phyloP scores from a whole-genome alignment of 345 rosid species.

The Rhizophora apiculata region DNA sequence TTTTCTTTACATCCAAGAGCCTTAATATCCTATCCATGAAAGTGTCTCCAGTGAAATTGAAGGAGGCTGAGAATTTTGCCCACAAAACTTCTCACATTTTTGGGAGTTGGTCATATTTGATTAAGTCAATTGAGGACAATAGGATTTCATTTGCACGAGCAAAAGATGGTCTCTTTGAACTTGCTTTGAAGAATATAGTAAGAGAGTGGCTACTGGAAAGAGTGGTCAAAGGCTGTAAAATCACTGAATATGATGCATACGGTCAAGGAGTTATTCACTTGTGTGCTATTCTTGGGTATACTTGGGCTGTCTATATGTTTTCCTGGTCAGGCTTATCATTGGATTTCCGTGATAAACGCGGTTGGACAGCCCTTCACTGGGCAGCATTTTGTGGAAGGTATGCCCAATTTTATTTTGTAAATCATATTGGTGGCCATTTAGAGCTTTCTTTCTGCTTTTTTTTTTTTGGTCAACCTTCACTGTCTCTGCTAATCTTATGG shows the following conservation, averaged over 20 bases:
- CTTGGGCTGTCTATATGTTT: slow-evolving; percentile 74
- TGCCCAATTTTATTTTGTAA: slow-evolving; percentile 3
- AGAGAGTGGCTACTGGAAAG: slow-evolving; percentile 93
- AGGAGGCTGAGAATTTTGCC: slow-evolving; percentile 62
- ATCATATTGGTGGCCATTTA: not conserved
- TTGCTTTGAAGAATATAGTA: slow-evolving; percentile 63
- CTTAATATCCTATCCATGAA: slow-evolving; percentile 53
- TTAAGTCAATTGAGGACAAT: slow-evolving; percentile 54
- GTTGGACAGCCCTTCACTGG: slow-evolving; percentile 99
- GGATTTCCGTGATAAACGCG: slow-evolving; percentile 80
- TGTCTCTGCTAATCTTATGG: too few species aligned
- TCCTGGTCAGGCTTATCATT: slow-evolving; percentile 75
- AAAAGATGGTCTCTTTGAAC: slow-evolving; percentile 59
- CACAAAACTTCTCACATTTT: slow-evolving; percentile 45
- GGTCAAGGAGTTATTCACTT: slow-evolving; percentile 92
- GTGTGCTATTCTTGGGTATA: slow-evolving; percentile 82
- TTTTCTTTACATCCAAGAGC: slow-evolving; percentile 63
- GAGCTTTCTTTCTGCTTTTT: not conserved
- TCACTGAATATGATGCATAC: slow-evolving; percentile 55
- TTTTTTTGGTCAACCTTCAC: not conserved
- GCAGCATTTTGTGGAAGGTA: slow-evolving; percentile 90
- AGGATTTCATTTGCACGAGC: slow-evolving; percentile 53
- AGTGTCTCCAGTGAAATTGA: slow-evolving; percentile 42
- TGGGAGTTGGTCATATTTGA: slow-evolving; percentile 64
- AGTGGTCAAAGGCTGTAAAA: slow-evolving; percentile 54